Evolutionary conservation across 768 basidiomycete species (phyloP).

Genomic region (Cantharellus cinnabarinus): DNA sequence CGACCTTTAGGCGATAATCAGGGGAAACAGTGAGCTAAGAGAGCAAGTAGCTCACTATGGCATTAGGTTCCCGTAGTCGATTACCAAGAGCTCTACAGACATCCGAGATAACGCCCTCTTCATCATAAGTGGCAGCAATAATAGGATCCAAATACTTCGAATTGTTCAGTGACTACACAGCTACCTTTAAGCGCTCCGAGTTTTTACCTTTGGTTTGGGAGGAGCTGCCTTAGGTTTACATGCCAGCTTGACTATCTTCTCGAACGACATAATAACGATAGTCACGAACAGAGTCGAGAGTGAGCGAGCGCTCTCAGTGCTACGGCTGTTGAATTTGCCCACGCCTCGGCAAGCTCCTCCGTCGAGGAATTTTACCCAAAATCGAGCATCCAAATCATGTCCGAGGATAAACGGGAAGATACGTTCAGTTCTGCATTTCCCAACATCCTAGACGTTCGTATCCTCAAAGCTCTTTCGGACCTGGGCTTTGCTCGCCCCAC

Average conservation of each 20-base stretch:
- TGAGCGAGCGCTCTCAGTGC: background rate
- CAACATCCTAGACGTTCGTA: slow-evolving; percentile 60
- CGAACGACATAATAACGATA: slow-evolving; percentile 11
- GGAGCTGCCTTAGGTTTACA: slow-evolving; percentile 94
- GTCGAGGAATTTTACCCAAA: too few relatives aligned
- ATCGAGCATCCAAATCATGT: too few relatives aligned
- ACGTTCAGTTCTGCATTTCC: slow-evolving; percentile 32
- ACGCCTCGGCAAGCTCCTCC: too few relatives aligned
- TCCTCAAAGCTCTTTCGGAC: slow-evolving; percentile 79
- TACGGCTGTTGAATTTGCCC: background rate
- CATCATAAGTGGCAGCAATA: slow-evolving; percentile 89
- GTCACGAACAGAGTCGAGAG: background rate
- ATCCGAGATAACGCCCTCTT: slow-evolving; percentile 83
- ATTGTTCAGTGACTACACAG: background rate
- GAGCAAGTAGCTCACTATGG: slow-evolving; percentile 35
- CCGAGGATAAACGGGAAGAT: background rate
- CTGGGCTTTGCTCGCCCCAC: slow-evolving; percentile 82
- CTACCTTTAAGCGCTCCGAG: background rate
- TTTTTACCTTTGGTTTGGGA: slow-evolving; percentile 77
- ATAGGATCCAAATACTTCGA: slow-evolving; percentile 86
- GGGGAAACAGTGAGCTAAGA: background rate
- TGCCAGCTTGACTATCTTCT: slow-evolving; percentile 78
- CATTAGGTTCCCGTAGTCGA: slow-evolving; percentile 78
- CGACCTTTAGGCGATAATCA: slow-evolving; percentile 33
- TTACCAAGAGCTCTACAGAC: slow-evolving; percentile 76